These are phyloP conservation scores for Imleria badia DNA, from an alignment of 768 basidiomycete genomes.

Conservation along the genomic window DNA sequence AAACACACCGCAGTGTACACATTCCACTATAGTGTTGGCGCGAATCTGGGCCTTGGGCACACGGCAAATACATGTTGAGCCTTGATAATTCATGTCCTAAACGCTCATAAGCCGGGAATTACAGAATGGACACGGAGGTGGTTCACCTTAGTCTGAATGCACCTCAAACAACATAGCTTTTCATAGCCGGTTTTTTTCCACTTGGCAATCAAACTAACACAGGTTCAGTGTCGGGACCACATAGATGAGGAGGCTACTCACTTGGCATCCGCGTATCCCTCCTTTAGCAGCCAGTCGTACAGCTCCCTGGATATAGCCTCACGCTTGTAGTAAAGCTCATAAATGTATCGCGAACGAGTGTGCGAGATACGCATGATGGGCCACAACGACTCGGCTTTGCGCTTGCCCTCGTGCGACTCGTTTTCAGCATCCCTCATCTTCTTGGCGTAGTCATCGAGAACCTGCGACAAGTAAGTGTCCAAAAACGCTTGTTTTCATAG, in stretches of 20 bases:
- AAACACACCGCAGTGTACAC: slow-evolving; percentile 90
- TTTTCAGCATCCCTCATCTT: slow-evolving; percentile 99
- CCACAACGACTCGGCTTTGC: slow-evolving; percentile 90
- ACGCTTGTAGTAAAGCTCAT: slow-evolving; percentile 97
- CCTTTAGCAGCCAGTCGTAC: slow-evolving; percentile 97
- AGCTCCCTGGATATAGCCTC: slow-evolving; percentile 91
- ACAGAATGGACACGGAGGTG: slow-evolving; percentile 1
- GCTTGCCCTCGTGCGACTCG: slow-evolving; percentile 97
- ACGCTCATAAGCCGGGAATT: slow-evolving; percentile 8
- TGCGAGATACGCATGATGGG: slow-evolving; percentile 99
- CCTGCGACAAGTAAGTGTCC: slow-evolving; percentile 43
- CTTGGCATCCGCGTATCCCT: slow-evolving; percentile 97
- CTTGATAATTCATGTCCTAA: slow-evolving; percentile 99
- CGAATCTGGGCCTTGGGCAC: slow-evolving; percentile 95
- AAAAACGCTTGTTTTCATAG: background rate
- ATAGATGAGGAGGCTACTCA: slow-evolving; percentile 40
- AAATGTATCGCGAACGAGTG: slow-evolving; percentile 93
- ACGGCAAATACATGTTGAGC: slow-evolving; percentile 96
- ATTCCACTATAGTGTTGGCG: slow-evolving; percentile 89
- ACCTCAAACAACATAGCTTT: slow-evolving; percentile 94
- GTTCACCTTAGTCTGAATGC: slow-evolving; percentile 87
- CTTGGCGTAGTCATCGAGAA: slow-evolving; percentile 97
- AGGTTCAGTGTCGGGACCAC: slow-evolving; percentile 4
- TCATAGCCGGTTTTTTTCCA: slow-evolving; percentile 99
- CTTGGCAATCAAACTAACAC: slow-evolving; percentile 85